A percentile compares a stretch with the other conserved stretches of the same genome.
Evolutionary conservation across 768 basidiomycete genomes (phyloP).

Genomic region (Phylloporus arenicola): DNA sequence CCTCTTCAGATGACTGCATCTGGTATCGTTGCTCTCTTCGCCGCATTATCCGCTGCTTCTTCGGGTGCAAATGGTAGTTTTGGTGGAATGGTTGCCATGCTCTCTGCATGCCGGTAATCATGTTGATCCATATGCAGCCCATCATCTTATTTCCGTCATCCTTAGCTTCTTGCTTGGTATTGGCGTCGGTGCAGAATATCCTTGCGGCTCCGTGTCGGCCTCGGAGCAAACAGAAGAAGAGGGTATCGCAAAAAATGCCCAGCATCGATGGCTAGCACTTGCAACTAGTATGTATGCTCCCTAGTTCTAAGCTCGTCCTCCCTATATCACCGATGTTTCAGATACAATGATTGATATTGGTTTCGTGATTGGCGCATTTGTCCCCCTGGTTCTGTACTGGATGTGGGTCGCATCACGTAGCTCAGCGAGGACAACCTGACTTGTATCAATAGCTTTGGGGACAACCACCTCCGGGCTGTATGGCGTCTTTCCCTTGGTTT

Average conservation of each 20-base stretch:
- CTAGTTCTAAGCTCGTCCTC: neutral
- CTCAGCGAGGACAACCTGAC: neutral
- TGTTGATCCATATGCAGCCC: neutral
- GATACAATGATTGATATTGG: conserved; percentile 84
- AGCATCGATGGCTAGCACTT: conserved; percentile 81
- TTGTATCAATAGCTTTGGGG: conserved; percentile 51
- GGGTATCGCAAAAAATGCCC: conserved; percentile 70
- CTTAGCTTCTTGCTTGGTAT: conserved; percentile 81
- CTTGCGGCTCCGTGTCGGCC: conserved; percentile 83
- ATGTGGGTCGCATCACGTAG: conserved; percentile 47
- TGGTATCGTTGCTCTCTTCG: conserved; percentile 80
- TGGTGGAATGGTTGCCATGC: conserved; percentile 69
- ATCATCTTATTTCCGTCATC: neutral
- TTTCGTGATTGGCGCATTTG: conserved; percentile 74
- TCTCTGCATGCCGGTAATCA: conserved; percentile 68
- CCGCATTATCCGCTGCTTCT: conserved; percentile 76
- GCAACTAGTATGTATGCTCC: conserved; percentile 66
- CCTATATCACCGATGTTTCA: conserved; percentile 21
- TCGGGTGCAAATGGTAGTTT: conserved; percentile 69
- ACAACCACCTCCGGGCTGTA: conserved; percentile 74
- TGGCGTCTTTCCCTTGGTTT: conserved; percentile 87
- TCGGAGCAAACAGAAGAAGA: conserved; percentile 87
- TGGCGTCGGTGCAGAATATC: conserved; percentile 85
- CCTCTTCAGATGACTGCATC: conserved; percentile 66
- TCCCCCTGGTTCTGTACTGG: conserved; percentile 83